Base-by-base conservation (phyloP, 441 rosid genomes). In the Brassica hybrid region DNA sequence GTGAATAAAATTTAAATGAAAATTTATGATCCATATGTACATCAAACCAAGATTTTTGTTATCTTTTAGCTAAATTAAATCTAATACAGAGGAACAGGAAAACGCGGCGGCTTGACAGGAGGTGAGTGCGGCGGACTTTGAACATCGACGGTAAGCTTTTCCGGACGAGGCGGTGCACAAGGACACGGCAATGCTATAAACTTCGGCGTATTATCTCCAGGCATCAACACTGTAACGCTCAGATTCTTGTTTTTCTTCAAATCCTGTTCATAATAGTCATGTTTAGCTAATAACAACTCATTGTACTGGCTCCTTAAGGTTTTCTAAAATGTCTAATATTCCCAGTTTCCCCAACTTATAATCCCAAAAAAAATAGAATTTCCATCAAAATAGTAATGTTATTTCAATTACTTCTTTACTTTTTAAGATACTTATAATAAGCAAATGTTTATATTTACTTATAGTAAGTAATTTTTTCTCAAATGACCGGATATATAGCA, bases 141-240 rank as follows among this genome's bases (percentile, higher is more conserved):
- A 43, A 78, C 83, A 62, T 80, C 65, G 1, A 87, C 81, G 6
- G 76, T 76, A 5, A 81, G 59, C 69, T 79, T 85, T 45, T 88
- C 91, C 52, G 83, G 73, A 4, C 86, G 81, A 18, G 84, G 89
- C 3, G 94, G 95, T 85, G 88, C 77, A 65, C 97, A 86, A 0
- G 98, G 98, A 71, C 95, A 89, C 48, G 97, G 95, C 82, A 94
- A 84, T 78, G 98, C 97, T 79, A 94, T 88, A 65, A 94, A 94
- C 75, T 87, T 94, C 1, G 98, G 93, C 19, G 89, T 79, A 50
- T 77, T 66, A 63, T 94, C 97, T 62, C 98, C 98, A 0, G 97
- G 98, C 98, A 94, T 94, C 75, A 92, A 17, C 0, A 94, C 98
- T 27, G 97, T 84, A 76, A 94, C 71, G 77, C 97, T 91, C 77